Percentiles rank a stretch among this genome's conserved stretches.
These are phyloP conservation scores for Dictyostelium brefeldianum DNA, from an alignment of 78 protist genomes.

Conservation along the genomic window DNA sequence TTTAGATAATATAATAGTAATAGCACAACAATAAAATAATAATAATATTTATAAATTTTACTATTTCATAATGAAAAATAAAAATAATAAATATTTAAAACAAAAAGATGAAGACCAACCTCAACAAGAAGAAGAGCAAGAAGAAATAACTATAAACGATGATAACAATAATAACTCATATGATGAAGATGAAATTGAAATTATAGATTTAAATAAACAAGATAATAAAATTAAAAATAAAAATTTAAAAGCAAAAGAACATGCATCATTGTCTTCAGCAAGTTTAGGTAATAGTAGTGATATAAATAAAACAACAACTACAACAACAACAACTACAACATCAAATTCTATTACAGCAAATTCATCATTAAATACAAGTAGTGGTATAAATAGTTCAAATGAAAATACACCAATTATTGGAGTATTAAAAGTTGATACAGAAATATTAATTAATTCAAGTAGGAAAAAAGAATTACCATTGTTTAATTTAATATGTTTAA, in stretches of 20 bases:
- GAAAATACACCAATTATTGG: constrained; percentile 5
- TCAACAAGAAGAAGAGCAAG: neutral
- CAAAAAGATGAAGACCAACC: neutral
- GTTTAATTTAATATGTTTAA: constrained; percentile 39
- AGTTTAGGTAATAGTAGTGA: neutral
- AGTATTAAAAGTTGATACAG: neutral
- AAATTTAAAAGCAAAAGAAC: neutral
- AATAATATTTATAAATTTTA: too few species aligned
- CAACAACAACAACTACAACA: neutral
- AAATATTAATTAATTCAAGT: neutral
- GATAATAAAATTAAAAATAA: neutral
- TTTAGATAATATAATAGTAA: too few species aligned
- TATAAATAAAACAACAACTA: neutral
- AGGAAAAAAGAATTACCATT: constrained; percentile 18
- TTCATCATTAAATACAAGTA: constrained; percentile 2
- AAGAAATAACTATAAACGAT: neutral
- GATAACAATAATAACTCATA: too few species aligned
- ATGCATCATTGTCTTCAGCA: neutral
- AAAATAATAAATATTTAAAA: too few species aligned
- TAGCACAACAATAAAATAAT: too few species aligned
- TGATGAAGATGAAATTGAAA: neutral
- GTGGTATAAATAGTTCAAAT: neutral
- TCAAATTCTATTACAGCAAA: neutral
- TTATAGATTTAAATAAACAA: neutral
- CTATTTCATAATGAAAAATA: neutral